A percentile compares a stretch with the other conserved stretches of the same genome.
These are phyloP conservation scores for Rhododendron molle DNA, from an alignment of 148 eudicot species.

Conservation along the genomic window DNA sequence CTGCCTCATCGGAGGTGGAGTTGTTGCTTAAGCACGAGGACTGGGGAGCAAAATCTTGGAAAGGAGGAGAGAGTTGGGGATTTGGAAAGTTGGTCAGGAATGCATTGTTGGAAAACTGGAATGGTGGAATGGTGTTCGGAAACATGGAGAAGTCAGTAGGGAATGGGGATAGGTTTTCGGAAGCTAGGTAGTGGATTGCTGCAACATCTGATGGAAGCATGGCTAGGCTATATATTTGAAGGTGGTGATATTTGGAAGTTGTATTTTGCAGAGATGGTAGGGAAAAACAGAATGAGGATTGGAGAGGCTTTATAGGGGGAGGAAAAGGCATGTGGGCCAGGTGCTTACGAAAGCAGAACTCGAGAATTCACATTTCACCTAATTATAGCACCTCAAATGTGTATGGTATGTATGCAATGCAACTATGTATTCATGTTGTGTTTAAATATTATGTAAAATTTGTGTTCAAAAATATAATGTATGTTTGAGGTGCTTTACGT, in stretches of 20 bases:
- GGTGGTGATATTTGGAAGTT: not conserved
- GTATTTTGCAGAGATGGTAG: constrained; percentile 8
- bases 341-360: constrained; percentile 41
- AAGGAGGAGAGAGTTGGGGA: constrained; percentile 17
- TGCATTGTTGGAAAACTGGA: constrained; percentile 14
- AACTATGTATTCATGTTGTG: constrained; percentile 18
- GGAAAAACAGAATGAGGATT: constrained; percentile 21
- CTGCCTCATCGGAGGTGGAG: constrained; percentile 62
- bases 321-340: constrained; percentile 29
- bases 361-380: constrained; percentile 11
- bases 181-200: constrained; percentile 30
- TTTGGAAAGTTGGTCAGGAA: constrained; percentile 20
- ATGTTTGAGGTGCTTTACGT: not conserved
- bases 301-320: constrained; percentile 52
- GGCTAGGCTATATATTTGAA: constrained; percentile 3
- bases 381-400: constrained; percentile 16
- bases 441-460: constrained; percentile 3
- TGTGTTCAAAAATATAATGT: not conserved
- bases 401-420: constrained; percentile 15
- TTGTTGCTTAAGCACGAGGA: constrained; percentile 40
- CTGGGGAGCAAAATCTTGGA: constrained; percentile 24
- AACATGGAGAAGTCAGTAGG: constrained; percentile 26
- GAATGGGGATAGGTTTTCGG: constrained; percentile 19
- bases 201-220: constrained; percentile 43
- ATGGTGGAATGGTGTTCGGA: constrained; percentile 22